These are phyloP conservation scores for Claviceps lovelessii DNA, from an alignment of 2,329 filamentous ascomycete genomes.

Conservation along the genomic window DNA sequence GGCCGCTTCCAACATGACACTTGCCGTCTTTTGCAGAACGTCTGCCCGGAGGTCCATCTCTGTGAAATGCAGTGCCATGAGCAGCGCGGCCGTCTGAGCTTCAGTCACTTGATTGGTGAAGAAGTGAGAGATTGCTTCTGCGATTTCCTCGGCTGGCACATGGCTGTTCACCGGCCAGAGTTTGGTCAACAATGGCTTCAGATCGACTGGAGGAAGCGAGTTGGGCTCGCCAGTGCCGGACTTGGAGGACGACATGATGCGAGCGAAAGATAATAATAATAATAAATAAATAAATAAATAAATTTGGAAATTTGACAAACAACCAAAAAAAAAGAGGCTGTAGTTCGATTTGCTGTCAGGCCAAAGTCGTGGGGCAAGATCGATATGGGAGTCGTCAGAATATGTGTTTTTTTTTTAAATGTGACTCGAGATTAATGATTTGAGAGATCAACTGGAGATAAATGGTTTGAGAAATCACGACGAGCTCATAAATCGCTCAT, in stretches of 20 bases:
- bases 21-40: slow-evolving; percentile 73
- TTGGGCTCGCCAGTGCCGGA: slow-evolving; percentile 13
- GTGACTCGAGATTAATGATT: too few species aligned
- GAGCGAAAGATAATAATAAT: neutral
- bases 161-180: slow-evolving; percentile 46
- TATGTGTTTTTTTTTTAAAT: neutral
- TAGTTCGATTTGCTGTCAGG: neutral
- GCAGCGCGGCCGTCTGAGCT: slow-evolving; percentile 70
- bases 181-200: slow-evolving; percentile 59
- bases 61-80: slow-evolving; percentile 88
- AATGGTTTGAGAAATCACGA: neutral
- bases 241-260: slow-evolving; percentile 18
- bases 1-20: slow-evolving; percentile 70
- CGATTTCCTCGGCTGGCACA: slow-evolving; percentile 68
- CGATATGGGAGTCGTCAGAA: neutral
- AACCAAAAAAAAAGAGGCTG: too few species aligned
- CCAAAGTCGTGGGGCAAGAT: neutral
- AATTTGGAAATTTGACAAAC: too few species aligned
- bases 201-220: slow-evolving; percentile 30
- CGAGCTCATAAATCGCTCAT: neutral
- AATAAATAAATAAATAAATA: too few species aligned
- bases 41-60: slow-evolving; percentile 70
- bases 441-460: neutral
- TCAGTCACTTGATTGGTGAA: slow-evolving; percentile 84
- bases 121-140: slow-evolving; percentile 76